Conservation (phyloP, 2,329 filamentous ascomycete species). For the Endoconidiophora laricicola region DNA sequence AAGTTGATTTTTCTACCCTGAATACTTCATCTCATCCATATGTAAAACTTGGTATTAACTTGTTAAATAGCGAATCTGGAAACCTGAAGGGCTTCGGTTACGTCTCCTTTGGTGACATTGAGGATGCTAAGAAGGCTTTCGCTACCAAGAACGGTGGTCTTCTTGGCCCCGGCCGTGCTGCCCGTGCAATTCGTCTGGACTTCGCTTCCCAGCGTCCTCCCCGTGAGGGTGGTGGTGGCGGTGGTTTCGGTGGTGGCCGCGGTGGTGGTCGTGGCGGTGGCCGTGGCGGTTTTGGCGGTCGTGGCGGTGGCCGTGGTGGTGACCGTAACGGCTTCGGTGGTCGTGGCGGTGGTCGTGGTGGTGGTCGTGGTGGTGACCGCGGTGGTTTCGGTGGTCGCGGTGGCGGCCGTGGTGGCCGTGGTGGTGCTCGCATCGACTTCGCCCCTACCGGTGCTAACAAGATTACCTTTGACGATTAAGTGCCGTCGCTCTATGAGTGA, state of each 20-base stretch:
- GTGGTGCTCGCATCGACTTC: slow-evolving; percentile 18
- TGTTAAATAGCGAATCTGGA: slow-evolving; percentile 47
- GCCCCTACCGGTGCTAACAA: slow-evolving; percentile 49
- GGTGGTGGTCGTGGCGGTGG: slow-evolving; percentile 28
- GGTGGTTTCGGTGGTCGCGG: slow-evolving; percentile 31
- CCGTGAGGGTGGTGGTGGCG: slow-evolving; percentile 35
- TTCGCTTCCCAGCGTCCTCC: slow-evolving; percentile 53
- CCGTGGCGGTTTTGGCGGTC: slow-evolving; percentile 26
- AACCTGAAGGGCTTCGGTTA: slow-evolving; percentile 87
- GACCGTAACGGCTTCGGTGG: slow-evolving; percentile 34
- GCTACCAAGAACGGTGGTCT: slow-evolving; percentile 50
- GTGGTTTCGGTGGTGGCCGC: slow-evolving; percentile 35
- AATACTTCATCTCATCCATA: background rate
- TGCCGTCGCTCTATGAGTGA: no score
- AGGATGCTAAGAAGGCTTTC: slow-evolving; percentile 66
- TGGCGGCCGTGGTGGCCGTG: slow-evolving; percentile 34
- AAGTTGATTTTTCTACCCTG: slow-evolving; percentile 20
- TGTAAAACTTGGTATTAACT: slow-evolving; percentile 17
- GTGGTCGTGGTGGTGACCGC: slow-evolving; percentile 29
- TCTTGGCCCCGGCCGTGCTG: slow-evolving; percentile 46
- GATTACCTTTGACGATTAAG: slow-evolving; percentile 44
- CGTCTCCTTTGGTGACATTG: slow-evolving; percentile 63
- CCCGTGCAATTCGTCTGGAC: slow-evolving; percentile 68
- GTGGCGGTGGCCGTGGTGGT: slow-evolving; percentile 29
- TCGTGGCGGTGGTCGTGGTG: slow-evolving; percentile 35